A percentile compares a stretch with the other conserved stretches of the same genome.
These are phyloP conservation scores for Yamadazyma laniorum DNA, from an alignment of 805 yeast genomes.

Conservation along the genomic window DNA sequence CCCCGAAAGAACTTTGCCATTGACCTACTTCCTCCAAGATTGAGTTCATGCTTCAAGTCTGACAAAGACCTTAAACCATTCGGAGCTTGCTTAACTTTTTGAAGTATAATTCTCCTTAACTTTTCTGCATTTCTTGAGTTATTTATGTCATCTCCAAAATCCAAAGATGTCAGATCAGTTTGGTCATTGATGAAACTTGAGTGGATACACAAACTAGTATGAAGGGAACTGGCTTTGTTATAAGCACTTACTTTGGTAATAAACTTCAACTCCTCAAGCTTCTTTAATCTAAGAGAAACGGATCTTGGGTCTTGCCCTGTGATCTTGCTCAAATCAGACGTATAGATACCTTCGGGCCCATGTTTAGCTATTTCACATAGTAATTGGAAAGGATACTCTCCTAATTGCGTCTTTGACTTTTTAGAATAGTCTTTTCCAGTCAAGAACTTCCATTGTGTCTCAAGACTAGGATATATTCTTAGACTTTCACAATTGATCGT, in stretches of 20 bases:
- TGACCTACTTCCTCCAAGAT: constrained; percentile 41
- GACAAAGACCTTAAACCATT: constrained; percentile 56
- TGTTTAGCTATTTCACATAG: constrained; percentile 59
- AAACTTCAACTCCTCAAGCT: constrained; percentile 49
- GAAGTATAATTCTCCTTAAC: constrained; percentile 40
- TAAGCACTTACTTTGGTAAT: constrained; percentile 40
- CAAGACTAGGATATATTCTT: constrained; percentile 44
- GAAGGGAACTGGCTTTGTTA: constrained; percentile 42
- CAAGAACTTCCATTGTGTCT: constrained; percentile 54
- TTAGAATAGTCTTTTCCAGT: constrained; percentile 50
- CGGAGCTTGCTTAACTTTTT: constrained; percentile 55
- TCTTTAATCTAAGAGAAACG: constrained; percentile 59
- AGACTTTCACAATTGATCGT: constrained; percentile 18
- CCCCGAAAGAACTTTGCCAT: constrained; percentile 48
- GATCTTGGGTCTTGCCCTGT: constrained; percentile 74
- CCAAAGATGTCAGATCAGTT: constrained; percentile 21
- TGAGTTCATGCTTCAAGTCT: constrained; percentile 61
- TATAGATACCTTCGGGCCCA: constrained; percentile 55
- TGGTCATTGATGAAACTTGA: constrained; percentile 39
- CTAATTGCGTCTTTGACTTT: constrained; percentile 50
- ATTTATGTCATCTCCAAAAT: constrained; percentile 24
- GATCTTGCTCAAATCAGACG: constrained; percentile 52
- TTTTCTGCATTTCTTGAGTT: constrained; percentile 25
- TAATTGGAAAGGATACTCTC: constrained; percentile 53
- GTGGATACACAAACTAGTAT: constrained; percentile 54